Percentiles rank a stretch among this genome's conserved stretches.
Conservation (phyloP, 73 alveolate genomes). For the Blepharisma japonicum region DNA sequence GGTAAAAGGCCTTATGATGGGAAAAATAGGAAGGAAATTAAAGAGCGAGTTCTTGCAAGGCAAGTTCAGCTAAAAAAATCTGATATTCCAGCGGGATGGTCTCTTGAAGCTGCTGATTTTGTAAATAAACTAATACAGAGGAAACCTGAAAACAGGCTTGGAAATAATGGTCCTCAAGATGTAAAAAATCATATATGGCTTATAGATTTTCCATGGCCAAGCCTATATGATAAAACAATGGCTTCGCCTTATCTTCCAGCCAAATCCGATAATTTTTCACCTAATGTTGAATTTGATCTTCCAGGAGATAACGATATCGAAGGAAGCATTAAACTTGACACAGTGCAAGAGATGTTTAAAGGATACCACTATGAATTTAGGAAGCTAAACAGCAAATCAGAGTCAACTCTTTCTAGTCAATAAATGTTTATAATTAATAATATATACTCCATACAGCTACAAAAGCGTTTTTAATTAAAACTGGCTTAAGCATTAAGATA, state of each 20-base stretch:
- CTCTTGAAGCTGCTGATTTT: constrained; percentile 83
- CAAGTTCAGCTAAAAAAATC: constrained; percentile 62
- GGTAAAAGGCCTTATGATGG: constrained; percentile 89
- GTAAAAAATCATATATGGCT: constrained; percentile 85
- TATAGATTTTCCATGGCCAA: constrained; percentile 75
- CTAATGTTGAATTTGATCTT: too few relatives aligned
- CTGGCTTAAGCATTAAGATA: too few relatives aligned
- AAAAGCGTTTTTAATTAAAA: too few relatives aligned
- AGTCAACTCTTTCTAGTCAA: too few relatives aligned
- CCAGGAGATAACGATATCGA: too few relatives aligned
- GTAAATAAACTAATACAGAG: constrained; percentile 82
- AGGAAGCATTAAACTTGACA: too few relatives aligned
- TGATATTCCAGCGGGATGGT: constrained; percentile 70
- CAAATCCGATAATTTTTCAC: not conserved
- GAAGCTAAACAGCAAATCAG: too few relatives aligned
- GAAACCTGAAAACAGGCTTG: constrained; percentile 79
- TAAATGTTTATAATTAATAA: too few relatives aligned
- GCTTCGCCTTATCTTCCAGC: constrained; percentile 6
- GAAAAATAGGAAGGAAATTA: constrained; percentile 61
- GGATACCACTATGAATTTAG: too few relatives aligned
- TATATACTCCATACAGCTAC: too few relatives aligned
- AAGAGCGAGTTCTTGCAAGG: constrained; percentile 52
- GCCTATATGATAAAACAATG: too few relatives aligned
- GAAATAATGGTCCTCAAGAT: constrained; percentile 81
- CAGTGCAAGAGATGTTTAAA: too few relatives aligned